Conservation (phyloP, 257 asterid genomes). For the Solanum chilense region DNA sequence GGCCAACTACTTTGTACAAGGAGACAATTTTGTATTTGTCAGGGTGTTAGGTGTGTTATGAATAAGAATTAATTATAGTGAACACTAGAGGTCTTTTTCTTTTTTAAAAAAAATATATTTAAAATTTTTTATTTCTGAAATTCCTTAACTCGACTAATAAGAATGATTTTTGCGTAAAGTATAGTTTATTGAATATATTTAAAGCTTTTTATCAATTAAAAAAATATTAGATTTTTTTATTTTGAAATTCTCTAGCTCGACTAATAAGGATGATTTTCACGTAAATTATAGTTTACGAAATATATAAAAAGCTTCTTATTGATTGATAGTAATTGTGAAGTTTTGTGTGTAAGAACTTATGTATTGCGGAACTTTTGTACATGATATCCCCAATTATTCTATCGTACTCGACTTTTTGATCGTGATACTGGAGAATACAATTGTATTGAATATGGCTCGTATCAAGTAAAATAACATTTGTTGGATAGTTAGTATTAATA, state of each 20-base stretch:
- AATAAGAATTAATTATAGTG: not conserved
- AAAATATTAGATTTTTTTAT: too few species aligned
- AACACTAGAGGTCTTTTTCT: too few species aligned
- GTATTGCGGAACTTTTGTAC: rapidly evolving
- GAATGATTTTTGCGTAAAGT: not conserved
- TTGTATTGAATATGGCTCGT: not conserved
- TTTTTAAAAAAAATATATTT: too few species aligned
- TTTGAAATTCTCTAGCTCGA: too few species aligned
- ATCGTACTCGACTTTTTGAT: not conserved
- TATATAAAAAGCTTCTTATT: too few species aligned
- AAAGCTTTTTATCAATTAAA: too few species aligned
- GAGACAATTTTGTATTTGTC: not conserved
- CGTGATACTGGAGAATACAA: rapidly evolving
- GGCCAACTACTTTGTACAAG: not conserved
- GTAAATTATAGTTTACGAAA: too few species aligned
- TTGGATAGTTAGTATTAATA: not conserved
- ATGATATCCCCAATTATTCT: too few species aligned
- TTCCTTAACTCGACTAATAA: too few species aligned
- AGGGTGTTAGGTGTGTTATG: not conserved
- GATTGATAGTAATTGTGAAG: not conserved
- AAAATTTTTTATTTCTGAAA: too few species aligned
- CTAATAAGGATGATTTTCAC: not conserved
- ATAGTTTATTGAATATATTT: too few species aligned
- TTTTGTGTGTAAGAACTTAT: too few species aligned
- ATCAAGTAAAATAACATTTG: not conserved